Base-by-base conservation (phyloP, 2,329 filamentous ascomycete genomes). In the Cordyceps farinosa region DNA sequence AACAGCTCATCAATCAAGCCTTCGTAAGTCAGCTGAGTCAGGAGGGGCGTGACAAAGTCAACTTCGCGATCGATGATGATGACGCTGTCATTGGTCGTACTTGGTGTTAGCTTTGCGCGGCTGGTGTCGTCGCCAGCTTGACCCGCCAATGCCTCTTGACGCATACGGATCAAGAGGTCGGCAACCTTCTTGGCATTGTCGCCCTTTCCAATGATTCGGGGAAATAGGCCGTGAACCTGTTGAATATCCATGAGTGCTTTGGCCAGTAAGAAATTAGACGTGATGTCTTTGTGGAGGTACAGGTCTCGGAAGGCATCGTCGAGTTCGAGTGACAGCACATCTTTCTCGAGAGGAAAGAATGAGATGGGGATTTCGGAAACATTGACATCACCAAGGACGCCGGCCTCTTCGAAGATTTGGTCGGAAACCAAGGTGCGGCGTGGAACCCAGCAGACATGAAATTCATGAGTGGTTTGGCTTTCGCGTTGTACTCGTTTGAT, bases 11-110 rank as follows among this genome's bases (percentile, higher is more conserved):
- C 96, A 61, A 99, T 89, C 32, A 99, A 81, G 3, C 95, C 95
- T 77, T 99, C 94, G 71, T 99, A 99, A 1, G 95, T 99, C 66
- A 99, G 80, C 74, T 99, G 95, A 0, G 94, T 98, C 61, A 99
- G 87, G 17, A 99, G 82, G 0, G 90, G 89, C 1, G 95, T 97
- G 17, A 94, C 91, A 70, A 95, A 92, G 74, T 99, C 95, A 62
- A 97, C 90, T 73, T 97, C 93, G 56, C 95, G 90, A 75, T 99
- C 95, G 62, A 99, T 92, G 65, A 99, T 90, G 70, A 99, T 93
- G 65, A 97, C 81, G 71, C 90, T 96, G 74, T 99, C 95, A 54
- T 92, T 90, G 7, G 88, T 88, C 11, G 90, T 90, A 74, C 95
- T 98, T 13, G 95, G 94, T 11, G 91, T 88, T 32, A 96, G 80